These are phyloP conservation scores for Curvularia spicifera DNA, from an alignment of 2,329 filamentous ascomycete genomes.

Conservation along the genomic window DNA sequence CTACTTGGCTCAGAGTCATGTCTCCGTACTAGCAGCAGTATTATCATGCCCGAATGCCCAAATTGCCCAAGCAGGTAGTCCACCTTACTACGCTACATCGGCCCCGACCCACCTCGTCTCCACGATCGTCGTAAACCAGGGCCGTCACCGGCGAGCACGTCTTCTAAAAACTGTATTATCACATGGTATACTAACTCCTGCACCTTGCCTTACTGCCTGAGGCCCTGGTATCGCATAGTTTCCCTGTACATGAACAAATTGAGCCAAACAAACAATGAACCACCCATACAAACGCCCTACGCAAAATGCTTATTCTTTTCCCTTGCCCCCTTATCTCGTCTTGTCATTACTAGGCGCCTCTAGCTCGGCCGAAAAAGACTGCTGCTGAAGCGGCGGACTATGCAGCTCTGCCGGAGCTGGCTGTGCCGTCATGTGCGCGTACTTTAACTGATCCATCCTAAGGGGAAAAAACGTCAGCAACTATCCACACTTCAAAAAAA, in stretches of 20 bases:
- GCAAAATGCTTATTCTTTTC: neutral
- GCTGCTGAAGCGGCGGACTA: constrained; percentile 29
- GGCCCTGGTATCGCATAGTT: neutral
- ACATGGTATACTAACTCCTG: neutral
- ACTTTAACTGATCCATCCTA: constrained; percentile 34
- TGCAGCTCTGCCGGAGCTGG: constrained; percentile 30
- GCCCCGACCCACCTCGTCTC: neutral
- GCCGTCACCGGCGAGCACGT: neutral
- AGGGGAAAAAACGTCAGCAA: neutral
- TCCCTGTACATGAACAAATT: neutral
- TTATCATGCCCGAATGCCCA: neutral
- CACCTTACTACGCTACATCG: neutral
- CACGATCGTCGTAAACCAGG: neutral
- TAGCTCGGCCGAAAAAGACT: constrained; percentile 35
- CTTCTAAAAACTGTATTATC: neutral
- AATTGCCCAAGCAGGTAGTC: neutral
- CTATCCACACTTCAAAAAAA: neutral
- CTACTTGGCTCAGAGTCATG: neutral
- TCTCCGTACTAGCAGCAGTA: neutral
- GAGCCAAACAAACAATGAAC: neutral
- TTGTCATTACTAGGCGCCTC: constrained; percentile 29
- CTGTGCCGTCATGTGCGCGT: constrained; percentile 17
- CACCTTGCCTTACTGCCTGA: neutral
- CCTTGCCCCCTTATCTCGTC: neutral
- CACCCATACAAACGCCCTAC: neutral